A percentile compares a stretch with the other conserved stretches of the same genome.
phyloP scores from a whole-genome alignment of 352 stramenopile genomes.

The Globisporangium paddicum region DNA sequence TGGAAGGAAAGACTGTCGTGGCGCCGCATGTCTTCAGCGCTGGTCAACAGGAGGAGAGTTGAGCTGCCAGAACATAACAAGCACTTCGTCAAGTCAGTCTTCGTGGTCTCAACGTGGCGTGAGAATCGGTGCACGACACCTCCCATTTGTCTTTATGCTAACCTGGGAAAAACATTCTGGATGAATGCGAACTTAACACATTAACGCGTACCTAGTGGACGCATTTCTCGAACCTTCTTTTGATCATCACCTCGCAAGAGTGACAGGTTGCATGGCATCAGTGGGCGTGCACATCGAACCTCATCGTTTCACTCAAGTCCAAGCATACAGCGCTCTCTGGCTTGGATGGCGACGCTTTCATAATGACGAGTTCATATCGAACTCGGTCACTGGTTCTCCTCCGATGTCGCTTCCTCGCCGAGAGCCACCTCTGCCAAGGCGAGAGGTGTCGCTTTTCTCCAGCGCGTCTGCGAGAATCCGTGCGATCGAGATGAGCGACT shows the following conservation, averaged over 20 bases:
- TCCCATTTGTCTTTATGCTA: background rate
- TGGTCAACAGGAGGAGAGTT: background rate
- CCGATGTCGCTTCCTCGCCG: conserved; percentile 9
- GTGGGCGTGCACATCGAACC: background rate
- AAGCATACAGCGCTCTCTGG: background rate
- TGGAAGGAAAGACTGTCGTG: conserved; percentile 4
- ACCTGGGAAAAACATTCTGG: background rate
- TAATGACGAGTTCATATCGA: conserved; percentile 25
- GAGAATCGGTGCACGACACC: background rate
- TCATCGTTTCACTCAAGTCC: background rate
- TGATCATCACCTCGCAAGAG: conserved; percentile 5
- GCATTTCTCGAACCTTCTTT: conserved; percentile 41
- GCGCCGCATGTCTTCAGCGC: background rate
- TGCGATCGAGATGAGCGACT: conserved; percentile 37
- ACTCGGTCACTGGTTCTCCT: conserved; percentile 24
- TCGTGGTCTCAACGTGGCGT: background rate
- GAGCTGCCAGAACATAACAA: background rate
- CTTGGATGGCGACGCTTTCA: background rate
- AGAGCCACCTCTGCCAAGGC: background rate
- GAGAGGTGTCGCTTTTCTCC: conserved; percentile 22
- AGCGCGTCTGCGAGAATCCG: conserved; percentile 43
- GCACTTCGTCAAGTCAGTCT: background rate
- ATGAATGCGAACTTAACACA: background rate
- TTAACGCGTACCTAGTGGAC: background rate
- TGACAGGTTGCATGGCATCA: conserved; percentile 1